Percentiles rank a stretch among this genome's conserved stretches.
Conservation (phyloP, 495 filamentous ascomycete species). For the Aspergillus taichungensis region DNA sequence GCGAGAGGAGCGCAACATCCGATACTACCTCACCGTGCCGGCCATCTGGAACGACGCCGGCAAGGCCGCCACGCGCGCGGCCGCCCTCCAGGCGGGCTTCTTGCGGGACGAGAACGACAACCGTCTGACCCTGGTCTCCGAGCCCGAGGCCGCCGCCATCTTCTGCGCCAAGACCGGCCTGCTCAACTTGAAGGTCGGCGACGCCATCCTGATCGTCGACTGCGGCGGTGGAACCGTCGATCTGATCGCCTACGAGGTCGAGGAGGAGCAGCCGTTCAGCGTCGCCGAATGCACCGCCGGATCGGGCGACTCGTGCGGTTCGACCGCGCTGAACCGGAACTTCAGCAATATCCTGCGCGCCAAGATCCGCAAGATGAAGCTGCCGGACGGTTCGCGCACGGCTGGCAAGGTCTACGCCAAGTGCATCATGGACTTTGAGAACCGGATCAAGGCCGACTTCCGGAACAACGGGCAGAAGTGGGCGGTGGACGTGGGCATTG, state of each 20-base stretch:
- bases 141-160: slow-evolving; percentile 69
- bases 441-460: slow-evolving; percentile 76
- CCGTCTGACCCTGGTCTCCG: slow-evolving; percentile 63
- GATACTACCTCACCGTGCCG: slow-evolving; percentile 68
- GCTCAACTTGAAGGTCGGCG: slow-evolving; percentile 65
- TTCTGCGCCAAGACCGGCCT: slow-evolving; percentile 74
- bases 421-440: slow-evolving; percentile 82
- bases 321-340: slow-evolving; percentile 71
- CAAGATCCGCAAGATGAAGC: slow-evolving; percentile 75
- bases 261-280: slow-evolving; percentile 69
- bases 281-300: slow-evolving; percentile 71
- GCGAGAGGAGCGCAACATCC: slow-evolving; percentile 69
- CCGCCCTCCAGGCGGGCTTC: slow-evolving; percentile 70
- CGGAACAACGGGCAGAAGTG: slow-evolving; percentile 75
- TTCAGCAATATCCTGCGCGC: slow-evolving; percentile 75
- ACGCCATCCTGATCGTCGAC: slow-evolving; percentile 71
- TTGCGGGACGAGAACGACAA: slow-evolving; percentile 71
- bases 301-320: slow-evolving; percentile 70
- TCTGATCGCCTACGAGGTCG: slow-evolving; percentile 74
- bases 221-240: slow-evolving; percentile 76
- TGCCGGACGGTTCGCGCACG: slow-evolving; percentile 68
- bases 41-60: slow-evolving; percentile 79
- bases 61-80: slow-evolving; percentile 67
- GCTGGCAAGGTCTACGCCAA: slow-evolving; percentile 74
- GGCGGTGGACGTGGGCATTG: slow-evolving; percentile 75